Percentiles rank a stretch among this genome's conserved stretches.
These are phyloP conservation scores for Dioscorea cayenensis DNA, from an alignment of 116 monocot genomes.

Conservation along the genomic window DNA sequence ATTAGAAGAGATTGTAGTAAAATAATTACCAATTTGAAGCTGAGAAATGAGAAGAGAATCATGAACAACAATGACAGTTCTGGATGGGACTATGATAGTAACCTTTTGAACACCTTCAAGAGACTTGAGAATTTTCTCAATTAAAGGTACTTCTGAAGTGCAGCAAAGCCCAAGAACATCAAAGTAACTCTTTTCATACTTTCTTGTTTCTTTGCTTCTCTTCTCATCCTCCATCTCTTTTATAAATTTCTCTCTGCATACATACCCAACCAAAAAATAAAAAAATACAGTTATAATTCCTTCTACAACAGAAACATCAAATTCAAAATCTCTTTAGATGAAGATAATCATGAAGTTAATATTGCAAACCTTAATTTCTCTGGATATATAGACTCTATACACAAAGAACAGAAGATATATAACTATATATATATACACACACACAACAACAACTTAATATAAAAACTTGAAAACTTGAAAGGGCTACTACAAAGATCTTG, in stretches of 20 bases:
- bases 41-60: slow-evolving; percentile 38
- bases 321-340: too few species aligned
- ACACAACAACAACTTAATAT: too few species aligned
- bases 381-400: too few species aligned
- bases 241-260: not conserved
- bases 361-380: too few species aligned
- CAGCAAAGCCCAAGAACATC: slow-evolving; percentile 95
- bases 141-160: slow-evolving; percentile 71
- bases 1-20: too few species aligned
- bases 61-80: slow-evolving; percentile 61
- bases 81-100: slow-evolving; percentile 70
- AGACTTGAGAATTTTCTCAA: slow-evolving; percentile 68
- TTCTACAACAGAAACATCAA: too few species aligned
- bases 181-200: slow-evolving; percentile 81
- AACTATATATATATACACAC: too few species aligned
- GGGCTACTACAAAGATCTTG: too few species aligned
- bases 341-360: too few species aligned
- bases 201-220: slow-evolving; percentile 2
- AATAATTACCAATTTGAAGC: slow-evolving; percentile 42
- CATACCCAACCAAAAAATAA: not conserved
- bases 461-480: too few species aligned
- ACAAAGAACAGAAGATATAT: too few species aligned
- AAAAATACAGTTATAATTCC: not conserved
- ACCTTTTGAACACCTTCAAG: slow-evolving; percentile 60
- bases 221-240: not conserved